phyloP scores from a whole-genome alignment of 1,284 basidiomycete species.

The Athelia psychrophila region DNA sequence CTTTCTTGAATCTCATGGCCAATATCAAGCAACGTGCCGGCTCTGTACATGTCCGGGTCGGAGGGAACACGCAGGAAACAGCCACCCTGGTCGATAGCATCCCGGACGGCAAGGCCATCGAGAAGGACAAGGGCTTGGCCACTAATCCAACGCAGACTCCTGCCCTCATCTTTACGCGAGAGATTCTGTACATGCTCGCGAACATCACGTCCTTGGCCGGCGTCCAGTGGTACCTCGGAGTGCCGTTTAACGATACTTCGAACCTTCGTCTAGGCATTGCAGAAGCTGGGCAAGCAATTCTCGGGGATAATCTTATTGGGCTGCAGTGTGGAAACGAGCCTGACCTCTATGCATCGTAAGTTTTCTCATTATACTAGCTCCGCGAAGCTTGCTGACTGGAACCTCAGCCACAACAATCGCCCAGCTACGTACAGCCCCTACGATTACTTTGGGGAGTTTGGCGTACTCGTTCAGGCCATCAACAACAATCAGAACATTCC shows the following conservation, averaged over 20 bases:
- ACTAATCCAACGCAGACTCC: slow-evolving; percentile 32
- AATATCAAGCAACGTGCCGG: slow-evolving; percentile 45
- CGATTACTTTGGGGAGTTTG: slow-evolving; percentile 44
- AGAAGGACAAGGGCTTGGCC: slow-evolving; percentile 31
- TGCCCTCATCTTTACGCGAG: slow-evolving; percentile 37
- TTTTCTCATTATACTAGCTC: not conserved
- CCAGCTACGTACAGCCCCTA: slow-evolving; percentile 29
- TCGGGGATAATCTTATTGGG: slow-evolving; percentile 58
- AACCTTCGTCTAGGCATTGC: slow-evolving; percentile 56
- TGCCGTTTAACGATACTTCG: slow-evolving; percentile 50
- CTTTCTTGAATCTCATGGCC: slow-evolving; percentile 56
- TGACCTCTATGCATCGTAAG: slow-evolving; percentile 48
- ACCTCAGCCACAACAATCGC: slow-evolving; percentile 22
- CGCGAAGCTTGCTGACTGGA: not conserved
- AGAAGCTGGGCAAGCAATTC: slow-evolving; percentile 41
- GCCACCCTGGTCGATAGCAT: slow-evolving; percentile 39
- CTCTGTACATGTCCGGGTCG: slow-evolving; percentile 44
- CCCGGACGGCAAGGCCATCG: slow-evolving; percentile 31
- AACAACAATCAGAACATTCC: slow-evolving; percentile 37
- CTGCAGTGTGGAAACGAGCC: slow-evolving; percentile 71
- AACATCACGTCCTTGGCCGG: slow-evolving; percentile 37
- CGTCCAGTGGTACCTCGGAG: slow-evolving; percentile 44
- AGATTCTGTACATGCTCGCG: slow-evolving; percentile 38
- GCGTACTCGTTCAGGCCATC: slow-evolving; percentile 34
- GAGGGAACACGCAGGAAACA: slow-evolving; percentile 58